Conservation (phyloP, 2,329 filamentous ascomycete species). For the Aspergillus melleus region DNA sequence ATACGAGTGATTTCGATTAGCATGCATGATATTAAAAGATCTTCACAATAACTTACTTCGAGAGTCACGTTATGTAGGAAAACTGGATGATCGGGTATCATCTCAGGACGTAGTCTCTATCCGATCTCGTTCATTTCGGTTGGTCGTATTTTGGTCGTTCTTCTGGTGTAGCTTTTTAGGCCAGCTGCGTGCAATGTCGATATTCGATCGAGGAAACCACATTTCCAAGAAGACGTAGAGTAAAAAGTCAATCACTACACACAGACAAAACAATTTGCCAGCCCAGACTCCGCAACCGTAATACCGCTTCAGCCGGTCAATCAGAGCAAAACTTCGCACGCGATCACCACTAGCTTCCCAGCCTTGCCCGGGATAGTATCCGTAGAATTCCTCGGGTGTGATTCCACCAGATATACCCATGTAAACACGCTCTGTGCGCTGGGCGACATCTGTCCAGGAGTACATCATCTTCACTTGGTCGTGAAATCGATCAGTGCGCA, state of each 20-base stretch:
- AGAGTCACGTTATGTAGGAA: neutral
- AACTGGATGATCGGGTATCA: too few relatives aligned
- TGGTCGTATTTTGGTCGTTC: neutral
- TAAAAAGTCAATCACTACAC: conserved; percentile 90
- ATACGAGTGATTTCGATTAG: neutral
- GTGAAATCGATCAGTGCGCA: conserved; percentile 91
- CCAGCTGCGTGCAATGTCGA: conserved; percentile 90
- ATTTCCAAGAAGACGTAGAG: conserved; percentile 87
- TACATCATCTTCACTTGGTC: conserved; percentile 99
- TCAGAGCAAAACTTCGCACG: conserved; percentile 84
- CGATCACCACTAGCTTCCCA: conserved; percentile 72
- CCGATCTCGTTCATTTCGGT: conserved; percentile 5
- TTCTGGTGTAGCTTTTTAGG: conserved; percentile 64
- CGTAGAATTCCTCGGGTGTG: conserved; percentile 84
- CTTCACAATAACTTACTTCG: neutral
- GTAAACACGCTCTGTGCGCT: conserved; percentile 92
- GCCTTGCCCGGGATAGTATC: conserved; percentile 67
- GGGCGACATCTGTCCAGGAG: conserved; percentile 93
- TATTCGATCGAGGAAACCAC: conserved; percentile 77
- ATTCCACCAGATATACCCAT: conserved; percentile 87
- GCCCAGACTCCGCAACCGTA: conserved; percentile 99
- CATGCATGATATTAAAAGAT: neutral
- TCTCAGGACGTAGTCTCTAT: conserved; percentile 7
- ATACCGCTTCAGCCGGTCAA: conserved; percentile 92
- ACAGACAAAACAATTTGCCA: conserved; percentile 93